Percentiles rank a stretch among this genome's conserved stretches.
phyloP scores from a whole-genome alignment of 2,329 filamentous ascomycete genomes.

The Rugonectria rugulosa region DNA sequence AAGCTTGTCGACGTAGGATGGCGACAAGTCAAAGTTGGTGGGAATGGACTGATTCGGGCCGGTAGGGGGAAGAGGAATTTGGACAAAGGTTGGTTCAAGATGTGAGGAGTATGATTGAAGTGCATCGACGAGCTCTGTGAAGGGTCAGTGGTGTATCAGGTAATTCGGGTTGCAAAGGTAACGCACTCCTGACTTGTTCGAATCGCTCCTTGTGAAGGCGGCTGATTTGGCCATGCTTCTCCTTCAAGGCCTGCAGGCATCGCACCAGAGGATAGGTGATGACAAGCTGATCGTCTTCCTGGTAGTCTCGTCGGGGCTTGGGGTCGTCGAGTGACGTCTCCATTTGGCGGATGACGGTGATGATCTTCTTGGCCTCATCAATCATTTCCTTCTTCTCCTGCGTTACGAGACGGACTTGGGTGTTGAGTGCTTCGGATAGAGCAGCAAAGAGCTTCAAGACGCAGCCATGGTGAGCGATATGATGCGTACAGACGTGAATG shows the following conservation, averaged over 20 bases:
- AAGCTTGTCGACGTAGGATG: slow-evolving; percentile 83
- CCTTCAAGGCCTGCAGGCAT: slow-evolving; percentile 82
- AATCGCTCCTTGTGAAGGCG: slow-evolving; percentile 90
- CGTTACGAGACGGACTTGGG: slow-evolving; percentile 84
- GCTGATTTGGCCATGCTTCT: slow-evolving; percentile 82
- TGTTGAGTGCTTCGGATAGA: slow-evolving; percentile 89
- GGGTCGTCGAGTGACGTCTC: slow-evolving; percentile 85
- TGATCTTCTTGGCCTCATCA: slow-evolving; percentile 87
- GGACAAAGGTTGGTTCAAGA: slow-evolving; percentile 87
- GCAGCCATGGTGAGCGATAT: slow-evolving; percentile 17
- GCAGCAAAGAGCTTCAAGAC: slow-evolving; percentile 80
- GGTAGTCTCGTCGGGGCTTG: slow-evolving; percentile 69
- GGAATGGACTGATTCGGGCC: slow-evolving; percentile 78
- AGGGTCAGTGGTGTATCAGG: slow-evolving; percentile 16
- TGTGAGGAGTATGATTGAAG: slow-evolving; percentile 97
- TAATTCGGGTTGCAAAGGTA: neutral
- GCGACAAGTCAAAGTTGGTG: slow-evolving; percentile 90
- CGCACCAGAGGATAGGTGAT: slow-evolving; percentile 84
- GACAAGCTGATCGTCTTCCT: slow-evolving; percentile 72
- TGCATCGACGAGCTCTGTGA: slow-evolving; percentile 84
- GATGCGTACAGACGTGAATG: neutral
- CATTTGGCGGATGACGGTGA: slow-evolving; percentile 91
- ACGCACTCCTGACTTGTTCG: slow-evolving; percentile 91
- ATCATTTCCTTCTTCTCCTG: slow-evolving; percentile 88
- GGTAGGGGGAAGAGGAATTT: slow-evolving; percentile 84